Base-by-base conservation (phyloP, 2,329 filamentous ascomycete species). In the Ciborinia camelliae region DNA sequence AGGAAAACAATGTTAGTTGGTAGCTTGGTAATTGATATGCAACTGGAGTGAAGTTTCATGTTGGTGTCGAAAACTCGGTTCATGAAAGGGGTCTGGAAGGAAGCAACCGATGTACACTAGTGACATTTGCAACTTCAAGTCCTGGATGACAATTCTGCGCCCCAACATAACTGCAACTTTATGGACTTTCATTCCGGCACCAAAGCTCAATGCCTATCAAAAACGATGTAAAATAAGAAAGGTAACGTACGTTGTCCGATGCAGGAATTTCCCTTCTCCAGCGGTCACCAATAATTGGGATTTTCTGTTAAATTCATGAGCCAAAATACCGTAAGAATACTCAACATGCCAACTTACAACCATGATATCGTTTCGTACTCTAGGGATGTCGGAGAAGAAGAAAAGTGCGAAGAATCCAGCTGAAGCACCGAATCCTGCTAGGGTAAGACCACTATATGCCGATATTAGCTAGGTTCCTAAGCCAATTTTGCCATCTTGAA, bases 311-410 rank as follows among this genome's bases (percentile, higher is more conserved):
- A 7, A 39, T 32, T 26, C 12, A 59, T 68, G 47, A 70, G 64
- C 58, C 3, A 26, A 32, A 48, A 23, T 28, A n/a, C 26, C 15
- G 18, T 26, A 14, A 15, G n/a, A 58, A 23, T 20, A 37, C 26
- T 4, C 5, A 45, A 9, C 20, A 4, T 39, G 3, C 5, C 52
- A 65, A 68, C 79, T 65, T 78, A 86, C 84, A 75, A 81, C 77
- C 68, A 89, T 81, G 68, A 89, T 79, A 72, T 89, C 86, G 55
- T 74, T 75, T 76, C 85, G 79, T 69, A 89, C 79, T 75, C 80
- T 81, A 69, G 86, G 86, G 57, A 89, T 82, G 70, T 86, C 86
- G 48, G 85, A 87, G 69, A 83, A 86, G 80, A 84, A 85, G 71
- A 88, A 80, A 68, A 86, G 78, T 69, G 79, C 84, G 68, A 86